A percentile compares a stretch with the other conserved stretches of the same genome.
phyloP scores from a whole-genome alignment of 768 basidiomycete species.

The Psilocybe subaeruginosa region DNA sequence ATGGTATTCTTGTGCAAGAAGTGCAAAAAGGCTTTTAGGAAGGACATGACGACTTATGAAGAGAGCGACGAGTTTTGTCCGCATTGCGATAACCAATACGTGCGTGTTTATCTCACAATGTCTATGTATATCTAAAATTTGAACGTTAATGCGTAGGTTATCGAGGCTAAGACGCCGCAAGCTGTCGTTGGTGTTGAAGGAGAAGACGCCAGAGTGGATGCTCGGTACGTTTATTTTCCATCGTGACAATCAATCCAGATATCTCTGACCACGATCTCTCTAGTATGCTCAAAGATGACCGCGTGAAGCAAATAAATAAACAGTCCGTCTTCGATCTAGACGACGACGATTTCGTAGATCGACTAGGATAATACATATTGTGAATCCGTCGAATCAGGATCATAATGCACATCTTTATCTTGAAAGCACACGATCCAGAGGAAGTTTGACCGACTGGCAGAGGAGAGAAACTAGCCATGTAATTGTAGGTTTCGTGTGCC shows the following conservation, averaged over 20 bases:
- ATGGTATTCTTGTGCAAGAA: conserved; percentile 52
- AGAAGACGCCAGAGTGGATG: conserved; percentile 87
- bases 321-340: conserved; percentile 50
- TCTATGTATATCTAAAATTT: neutral
- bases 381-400: neutral
- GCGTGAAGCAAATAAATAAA: conserved; percentile 55
- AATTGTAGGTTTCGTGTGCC: too few relatives aligned
- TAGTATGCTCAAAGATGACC: conserved; percentile 92
- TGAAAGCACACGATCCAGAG: too few relatives aligned
- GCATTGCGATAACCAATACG: conserved; percentile 98
- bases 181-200: conserved; percentile 87
- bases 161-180: conserved; percentile 91
- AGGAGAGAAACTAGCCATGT: neutral
- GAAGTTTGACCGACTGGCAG: neutral
- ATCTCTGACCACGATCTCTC: conserved; percentile 7
- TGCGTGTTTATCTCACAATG: conserved; percentile 40
- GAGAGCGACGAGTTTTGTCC: conserved; percentile 99
- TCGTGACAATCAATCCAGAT: neutral
- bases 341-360: conserved; percentile 48
- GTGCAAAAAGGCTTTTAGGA: conserved; percentile 90
- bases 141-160: conserved; percentile 55
- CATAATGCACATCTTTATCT: too few relatives aligned
- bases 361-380: conserved; percentile 39
- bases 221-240: conserved; percentile 56
- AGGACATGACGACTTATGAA: conserved; percentile 91